Percentiles rank a stretch among this genome's conserved stretches.
These are phyloP conservation scores for Globisporangium paroecandrum DNA, from an alignment of 352 stramenopile genomes.

Conservation along the genomic window DNA sequence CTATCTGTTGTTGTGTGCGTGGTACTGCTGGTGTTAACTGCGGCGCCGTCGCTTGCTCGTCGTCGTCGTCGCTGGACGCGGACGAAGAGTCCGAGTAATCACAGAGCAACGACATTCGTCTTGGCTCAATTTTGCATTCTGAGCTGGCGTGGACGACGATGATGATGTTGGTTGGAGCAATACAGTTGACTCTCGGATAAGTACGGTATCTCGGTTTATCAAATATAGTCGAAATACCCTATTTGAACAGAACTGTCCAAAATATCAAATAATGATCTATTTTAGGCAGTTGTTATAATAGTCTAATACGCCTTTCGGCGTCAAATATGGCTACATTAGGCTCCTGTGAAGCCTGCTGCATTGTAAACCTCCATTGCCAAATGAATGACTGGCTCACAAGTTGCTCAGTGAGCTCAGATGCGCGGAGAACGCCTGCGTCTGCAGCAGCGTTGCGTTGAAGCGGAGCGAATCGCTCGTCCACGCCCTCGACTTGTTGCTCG, in stretches of 20 bases:
- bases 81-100: constrained; percentile 60
- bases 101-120: constrained; percentile 46
- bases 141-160: too few relatives aligned
- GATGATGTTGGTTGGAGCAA: background rate
- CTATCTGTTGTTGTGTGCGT: constrained; percentile 2
- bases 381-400: background rate
- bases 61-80: constrained; percentile 30
- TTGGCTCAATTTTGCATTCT: background rate
- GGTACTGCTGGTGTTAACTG: background rate
- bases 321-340: constrained; percentile 5
- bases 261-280: too few relatives aligned
- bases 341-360: background rate
- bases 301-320: background rate
- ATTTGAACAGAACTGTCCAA: too few relatives aligned
- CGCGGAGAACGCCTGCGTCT: constrained; percentile 61
- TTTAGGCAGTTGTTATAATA: too few relatives aligned
- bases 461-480: constrained; percentile 35
- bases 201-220: background rate
- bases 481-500: constrained; percentile 27
- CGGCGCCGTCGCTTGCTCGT: constrained; percentile 7
- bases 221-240: too few relatives aligned
- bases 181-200: background rate
- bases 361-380: too few relatives aligned
- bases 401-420: constrained; percentile 21
- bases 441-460: constrained; percentile 46